phyloP scores from a whole-genome alignment of 345 rosid genomes.

The Excoecaria agallocha region DNA sequence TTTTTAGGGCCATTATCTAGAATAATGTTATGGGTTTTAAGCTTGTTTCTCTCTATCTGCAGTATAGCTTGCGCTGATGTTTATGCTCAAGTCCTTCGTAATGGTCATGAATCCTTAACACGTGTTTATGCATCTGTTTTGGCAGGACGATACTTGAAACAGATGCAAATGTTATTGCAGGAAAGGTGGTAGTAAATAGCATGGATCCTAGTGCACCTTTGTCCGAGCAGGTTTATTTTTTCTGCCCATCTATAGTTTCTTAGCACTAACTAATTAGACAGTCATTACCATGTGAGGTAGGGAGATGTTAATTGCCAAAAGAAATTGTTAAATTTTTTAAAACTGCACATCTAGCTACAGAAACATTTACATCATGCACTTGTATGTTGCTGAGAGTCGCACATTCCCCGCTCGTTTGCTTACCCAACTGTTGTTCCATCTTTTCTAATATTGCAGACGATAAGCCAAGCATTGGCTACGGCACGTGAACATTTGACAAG shows the following conservation, averaged over 20 bases:
- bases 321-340: not conserved
- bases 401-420: not conserved
- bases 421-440: not conserved
- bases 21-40: not conserved
- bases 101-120: not conserved
- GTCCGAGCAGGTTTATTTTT: conserved; percentile 70
- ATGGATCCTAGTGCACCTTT: conserved; percentile 70
- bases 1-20: not conserved
- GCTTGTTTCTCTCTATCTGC: not conserved
- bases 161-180: conserved; percentile 73
- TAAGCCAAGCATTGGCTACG: conserved; percentile 59
- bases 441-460: conserved; percentile 39
- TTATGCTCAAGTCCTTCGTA: not conserved
- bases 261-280: not conserved
- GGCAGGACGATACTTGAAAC: conserved; percentile 86
- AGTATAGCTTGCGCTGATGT: not conserved
- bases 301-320: not conserved
- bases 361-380: not conserved
- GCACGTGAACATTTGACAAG: conserved; percentile 70
- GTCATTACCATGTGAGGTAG: not conserved
- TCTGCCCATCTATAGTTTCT: not conserved
- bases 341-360: not conserved
- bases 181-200: conserved; percentile 79
- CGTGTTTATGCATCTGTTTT: not conserved
- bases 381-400: not conserved